phyloP scores from a whole-genome alignment of 352 stramenopile species.

The Phytopythium oedochilum region DNA sequence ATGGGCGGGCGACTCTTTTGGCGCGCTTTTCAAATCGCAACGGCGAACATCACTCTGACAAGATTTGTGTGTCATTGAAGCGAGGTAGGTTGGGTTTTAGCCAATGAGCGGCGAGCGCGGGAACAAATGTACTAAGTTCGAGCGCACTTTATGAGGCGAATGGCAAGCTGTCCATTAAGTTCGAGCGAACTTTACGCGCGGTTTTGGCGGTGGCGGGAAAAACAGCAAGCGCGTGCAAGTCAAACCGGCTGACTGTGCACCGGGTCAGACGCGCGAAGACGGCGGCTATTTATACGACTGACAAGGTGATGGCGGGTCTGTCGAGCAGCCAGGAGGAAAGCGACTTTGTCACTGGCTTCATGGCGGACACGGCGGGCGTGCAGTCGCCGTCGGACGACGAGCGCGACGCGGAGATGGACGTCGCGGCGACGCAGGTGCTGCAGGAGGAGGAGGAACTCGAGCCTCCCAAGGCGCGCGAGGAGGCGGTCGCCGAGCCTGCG shows the following conservation, averaged over 20 bases:
- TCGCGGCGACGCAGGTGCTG: constrained; percentile 35
- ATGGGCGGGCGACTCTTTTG: constrained; percentile 1
- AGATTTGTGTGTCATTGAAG: not conserved
- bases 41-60: constrained; percentile 6
- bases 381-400: not conserved
- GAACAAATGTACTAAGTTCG: not conserved
- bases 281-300: not conserved
- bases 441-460: constrained; percentile 16
- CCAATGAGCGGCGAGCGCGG: constrained; percentile 10
- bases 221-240: not conserved
- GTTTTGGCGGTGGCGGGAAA: constrained; percentile 2
- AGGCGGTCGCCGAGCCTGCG: not conserved
- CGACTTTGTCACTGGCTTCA: constrained; percentile 2
- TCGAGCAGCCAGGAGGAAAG: not conserved
- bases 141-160: no score
- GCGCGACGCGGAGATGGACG: not conserved
- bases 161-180: no score
- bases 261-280: not conserved
- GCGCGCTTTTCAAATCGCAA: constrained; percentile 2
- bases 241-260: not conserved
- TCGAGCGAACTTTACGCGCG: not conserved
- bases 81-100: not conserved
- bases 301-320: not conserved
- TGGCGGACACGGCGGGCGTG: not conserved
- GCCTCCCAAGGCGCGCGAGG: constrained; percentile 1